Base-by-base conservation (phyloP, 345 rosid species). In the Gossypium herbaceum region DNA sequence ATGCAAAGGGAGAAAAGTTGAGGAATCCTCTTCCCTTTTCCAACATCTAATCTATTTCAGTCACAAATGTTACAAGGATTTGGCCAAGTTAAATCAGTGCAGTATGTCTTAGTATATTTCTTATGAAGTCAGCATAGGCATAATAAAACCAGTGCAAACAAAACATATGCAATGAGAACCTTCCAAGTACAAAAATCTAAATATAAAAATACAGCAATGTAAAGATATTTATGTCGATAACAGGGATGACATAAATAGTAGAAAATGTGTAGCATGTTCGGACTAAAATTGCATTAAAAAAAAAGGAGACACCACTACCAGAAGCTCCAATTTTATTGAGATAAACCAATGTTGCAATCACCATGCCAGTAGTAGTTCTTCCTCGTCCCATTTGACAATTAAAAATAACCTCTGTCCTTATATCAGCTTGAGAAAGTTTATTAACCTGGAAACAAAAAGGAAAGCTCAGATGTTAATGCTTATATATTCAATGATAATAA, bases 361-460 rank as follows among this genome's bases (percentile, higher is more conserved):
- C 99, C 99, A 95, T 95, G 79, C 99, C 99, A 57, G 98, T 93
- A 48, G 98, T 95, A 7, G 99, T 95, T 68, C 99, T 87, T 83
- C 99, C 98, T 76, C 99, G 97, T 73, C 99, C 99, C 98, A 92
- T 92, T 90, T 95, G 99, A 78, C 99, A 95, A 82, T 95, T 95
- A 81, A 95, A 95, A 45, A 95, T 85, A 20, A 95, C 85, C 84
- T 92, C 91, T 1, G 97, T 83, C 25, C 85, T 85, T 61, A 89
- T 80, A 81, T 90, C 90, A 68, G 92, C 90, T 54, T 78, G 85
- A 75, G 96, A 92, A 82, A 95, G 90, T 86, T 88, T 91, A 82
- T 89, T 80, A 76, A 95, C 95, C 98, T 95, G 86, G 80, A 83
- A 81, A 62, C 11, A 71, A 54, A n/a, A 50, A 17, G 48, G 27